These are phyloP conservation scores for Candida ficus DNA, from an alignment of 805 yeast genomes.

Conservation along the genomic window DNA sequence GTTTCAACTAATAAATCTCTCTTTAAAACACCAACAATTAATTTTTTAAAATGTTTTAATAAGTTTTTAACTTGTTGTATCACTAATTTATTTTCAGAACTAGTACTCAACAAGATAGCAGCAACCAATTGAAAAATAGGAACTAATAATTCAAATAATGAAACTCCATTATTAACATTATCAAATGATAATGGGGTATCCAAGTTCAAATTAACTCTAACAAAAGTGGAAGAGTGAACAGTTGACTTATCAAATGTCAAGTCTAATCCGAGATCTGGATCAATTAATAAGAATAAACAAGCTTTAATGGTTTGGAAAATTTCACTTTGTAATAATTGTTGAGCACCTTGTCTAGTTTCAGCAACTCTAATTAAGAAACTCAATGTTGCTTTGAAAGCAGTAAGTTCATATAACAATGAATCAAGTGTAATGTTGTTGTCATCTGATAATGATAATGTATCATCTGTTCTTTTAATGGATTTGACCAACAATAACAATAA, in stretches of 20 bases:
- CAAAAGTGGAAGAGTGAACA: slow-evolving; percentile 26
- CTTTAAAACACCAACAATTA: slow-evolving; percentile 59
- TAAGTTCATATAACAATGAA: slow-evolving; percentile 62
- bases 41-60: slow-evolving; percentile 44
- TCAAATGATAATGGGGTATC: slow-evolving; percentile 45
- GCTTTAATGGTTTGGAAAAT: slow-evolving; percentile 57
- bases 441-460: slow-evolving; percentile 38
- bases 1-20: slow-evolving; percentile 40
- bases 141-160: slow-evolving; percentile 61
- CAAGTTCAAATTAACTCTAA: slow-evolving; percentile 42
- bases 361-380: slow-evolving; percentile 70
- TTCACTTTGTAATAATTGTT: slow-evolving; percentile 67
- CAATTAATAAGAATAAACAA: slow-evolving; percentile 54
- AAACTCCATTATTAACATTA: slow-evolving; percentile 31
- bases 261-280: slow-evolving; percentile 75
- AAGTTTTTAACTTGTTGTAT: slow-evolving; percentile 47
- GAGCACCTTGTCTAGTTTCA: slow-evolving; percentile 73
- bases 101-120: slow-evolving; percentile 67
- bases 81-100: slow-evolving; percentile 64
- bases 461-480: slow-evolving; percentile 66
- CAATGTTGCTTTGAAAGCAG: slow-evolving; percentile 68
- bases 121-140: slow-evolving; percentile 71
- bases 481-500: slow-evolving; percentile 60
- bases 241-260: slow-evolving; percentile 37
- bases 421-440: slow-evolving; percentile 40